Base-by-base conservation (phyloP, 2,329 filamentous ascomycete species). In the Phialocephala sp. region DNA sequence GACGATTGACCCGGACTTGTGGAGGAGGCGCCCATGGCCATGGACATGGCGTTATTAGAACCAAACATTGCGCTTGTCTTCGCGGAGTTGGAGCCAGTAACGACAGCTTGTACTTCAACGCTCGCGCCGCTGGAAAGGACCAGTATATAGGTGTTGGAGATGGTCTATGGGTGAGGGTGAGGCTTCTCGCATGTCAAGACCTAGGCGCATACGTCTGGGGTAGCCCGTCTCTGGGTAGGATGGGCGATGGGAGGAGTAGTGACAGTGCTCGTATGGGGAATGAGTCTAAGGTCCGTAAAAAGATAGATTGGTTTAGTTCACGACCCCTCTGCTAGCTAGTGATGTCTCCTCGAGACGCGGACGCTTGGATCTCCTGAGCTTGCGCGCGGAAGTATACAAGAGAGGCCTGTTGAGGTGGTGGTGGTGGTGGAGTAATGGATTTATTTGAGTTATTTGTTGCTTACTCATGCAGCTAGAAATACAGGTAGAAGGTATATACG, bases 1-100 rank as follows among this genome's bases (percentile, higher is more conserved):
- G 73, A 75, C 2, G 72, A 73, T 6, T 66, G 66, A 18, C 63
- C 62, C 22, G 67, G 69, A 54, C 67, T 72, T 18, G 68, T 66
- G 12, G 64, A 65, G 12, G 66, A 62, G 22, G 62, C 59, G 20
- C 60, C 67, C 59, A 68, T 67, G 59, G 70, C 61, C 55, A 67
- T 68, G 27, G 67, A 56, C 41, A 65, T 57, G n/a, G 63, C 20
- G n/a, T 60, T 59, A 45, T 60, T 59, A 45, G 70, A 69, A 36
- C 60, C 64, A 60, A 66, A 67, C 41, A 67, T 65, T 60, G 69
- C 55, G 59, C 63, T 66, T 58, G 71, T 61, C 66, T 67, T 68
- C 14, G 57, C 64, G 52, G 11, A 27, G 45, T 47, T 55, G 11
- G 14, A 35, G 50, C 24, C 12, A 54, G 50, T 50, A n/a, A 22